phyloP scores from a whole-genome alignment of 257 asterid genomes.

The Hygrophila difformis region DNA sequence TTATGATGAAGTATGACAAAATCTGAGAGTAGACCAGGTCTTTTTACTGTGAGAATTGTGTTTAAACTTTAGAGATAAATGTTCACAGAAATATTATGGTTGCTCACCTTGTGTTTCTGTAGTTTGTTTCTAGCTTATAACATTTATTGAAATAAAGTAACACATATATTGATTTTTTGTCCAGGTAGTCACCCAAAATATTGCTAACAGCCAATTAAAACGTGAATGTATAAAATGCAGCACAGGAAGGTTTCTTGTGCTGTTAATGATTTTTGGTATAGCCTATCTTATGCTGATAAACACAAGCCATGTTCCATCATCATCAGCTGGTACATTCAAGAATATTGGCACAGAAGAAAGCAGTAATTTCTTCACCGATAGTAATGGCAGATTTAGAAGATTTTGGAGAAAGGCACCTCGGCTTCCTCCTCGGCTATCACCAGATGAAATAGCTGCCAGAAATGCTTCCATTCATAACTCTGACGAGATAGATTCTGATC shows the following conservation, averaged over 20 bases:
- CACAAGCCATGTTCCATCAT: conserved; percentile 26
- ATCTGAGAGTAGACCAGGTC: no score
- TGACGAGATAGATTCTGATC: conserved; percentile 25
- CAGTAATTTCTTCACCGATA: conserved; percentile 31
- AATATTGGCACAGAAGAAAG: conserved; percentile 39
- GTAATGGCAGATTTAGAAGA: conserved; percentile 39
- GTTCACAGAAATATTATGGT: not conserved
- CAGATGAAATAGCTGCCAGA: conserved; percentile 63
- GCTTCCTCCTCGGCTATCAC: conserved; percentile 82
- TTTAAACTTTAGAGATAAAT: conserved; percentile 8
- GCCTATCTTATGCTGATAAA: conserved; percentile 54
- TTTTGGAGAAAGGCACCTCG: conserved; percentile 79
- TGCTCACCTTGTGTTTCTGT: not conserved
- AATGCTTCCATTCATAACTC: conserved; percentile 30
- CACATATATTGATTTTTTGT: conserved; percentile 15
- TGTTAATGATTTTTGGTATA: conserved; percentile 67
- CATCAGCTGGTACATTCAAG: conserved; percentile 27
- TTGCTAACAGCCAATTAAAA: conserved; percentile 34
- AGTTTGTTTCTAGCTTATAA: conserved; percentile 3
- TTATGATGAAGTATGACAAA: not conserved
- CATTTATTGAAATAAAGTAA: conserved; percentile 10
- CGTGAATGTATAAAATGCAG: conserved; percentile 59
- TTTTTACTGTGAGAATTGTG: conserved; percentile 1
- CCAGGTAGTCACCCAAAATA: conserved; percentile 65
- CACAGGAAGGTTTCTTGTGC: conserved; percentile 68